phyloP scores from a whole-genome alignment of 805 yeast species.

The Diddensiella caesifluorescens region DNA sequence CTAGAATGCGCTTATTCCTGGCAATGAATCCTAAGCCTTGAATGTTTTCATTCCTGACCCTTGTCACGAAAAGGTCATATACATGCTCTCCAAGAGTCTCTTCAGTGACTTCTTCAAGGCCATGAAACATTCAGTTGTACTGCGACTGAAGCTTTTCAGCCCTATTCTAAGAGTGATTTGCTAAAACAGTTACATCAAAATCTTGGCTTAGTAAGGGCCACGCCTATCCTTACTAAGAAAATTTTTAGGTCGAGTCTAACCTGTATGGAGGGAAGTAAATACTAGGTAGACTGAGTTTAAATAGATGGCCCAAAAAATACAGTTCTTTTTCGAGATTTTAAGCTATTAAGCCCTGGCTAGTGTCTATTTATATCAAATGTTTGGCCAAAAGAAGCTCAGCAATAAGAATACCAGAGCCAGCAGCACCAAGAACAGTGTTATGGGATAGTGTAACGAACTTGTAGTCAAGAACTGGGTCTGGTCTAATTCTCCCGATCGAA shows the following conservation, averaged over 20 bases:
- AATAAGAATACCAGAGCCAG: slow-evolving; percentile 94
- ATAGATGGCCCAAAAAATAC: too few relatives aligned
- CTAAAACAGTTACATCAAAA: too few relatives aligned
- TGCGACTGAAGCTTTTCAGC: too few relatives aligned
- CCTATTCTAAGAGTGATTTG: too few relatives aligned
- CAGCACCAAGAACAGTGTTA: slow-evolving; percentile 97
- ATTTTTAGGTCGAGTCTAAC: too few relatives aligned
- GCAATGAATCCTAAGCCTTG: slow-evolving; percentile 28
- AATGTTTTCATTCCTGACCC: slow-evolving; percentile 15
- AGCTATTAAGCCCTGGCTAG: too few relatives aligned
- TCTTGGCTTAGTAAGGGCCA: too few relatives aligned
- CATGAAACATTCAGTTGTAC: too few relatives aligned
- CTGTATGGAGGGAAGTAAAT: too few relatives aligned
- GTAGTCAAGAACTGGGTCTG: slow-evolving; percentile 86
- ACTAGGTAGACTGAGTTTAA: too few relatives aligned
- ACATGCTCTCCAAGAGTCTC: slow-evolving; percentile 28
- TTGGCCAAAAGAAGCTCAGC: slow-evolving; percentile 85
- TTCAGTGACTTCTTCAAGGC: slow-evolving; percentile 9
- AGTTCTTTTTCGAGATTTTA: too few relatives aligned
- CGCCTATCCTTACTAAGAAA: too few relatives aligned
- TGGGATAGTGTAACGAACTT: slow-evolving; percentile 98
- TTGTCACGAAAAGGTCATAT: slow-evolving; percentile 25
- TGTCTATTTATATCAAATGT: slow-evolving; percentile 51
- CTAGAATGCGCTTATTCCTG: slow-evolving; percentile 18
- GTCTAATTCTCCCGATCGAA: slow-evolving; percentile 89